These are phyloP conservation scores for Sutorius australiensis DNA, from an alignment of 768 basidiomycete species.

Conservation along the genomic window DNA sequence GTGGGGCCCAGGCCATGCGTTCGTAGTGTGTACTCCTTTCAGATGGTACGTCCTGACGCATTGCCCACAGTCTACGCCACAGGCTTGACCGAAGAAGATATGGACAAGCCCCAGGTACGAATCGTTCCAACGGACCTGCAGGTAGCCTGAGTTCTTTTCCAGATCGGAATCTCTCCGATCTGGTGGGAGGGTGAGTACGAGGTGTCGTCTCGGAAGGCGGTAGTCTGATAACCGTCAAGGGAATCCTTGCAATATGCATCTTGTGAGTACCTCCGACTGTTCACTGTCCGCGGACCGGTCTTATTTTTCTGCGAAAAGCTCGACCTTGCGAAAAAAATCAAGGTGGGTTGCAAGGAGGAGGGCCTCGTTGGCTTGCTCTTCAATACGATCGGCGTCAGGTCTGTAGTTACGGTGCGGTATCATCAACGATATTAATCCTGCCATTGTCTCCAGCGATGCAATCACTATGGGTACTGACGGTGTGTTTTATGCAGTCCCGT, in stretches of 20 bases:
- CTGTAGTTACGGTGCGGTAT: constrained; percentile 9
- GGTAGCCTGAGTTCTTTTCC: constrained; percentile 9
- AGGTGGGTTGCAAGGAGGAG: constrained; percentile 78
- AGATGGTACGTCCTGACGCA: not conserved
- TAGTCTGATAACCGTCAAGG: constrained; percentile 38
- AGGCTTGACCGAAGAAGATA: constrained; percentile 73
- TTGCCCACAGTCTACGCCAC: constrained; percentile 59
- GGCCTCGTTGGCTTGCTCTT: constrained; percentile 79
- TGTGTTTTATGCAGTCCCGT: constrained; percentile 30
- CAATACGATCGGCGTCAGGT: constrained; percentile 85
- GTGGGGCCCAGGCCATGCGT: constrained; percentile 87
- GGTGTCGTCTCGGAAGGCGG: not conserved
- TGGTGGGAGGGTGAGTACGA: constrained; percentile 80
- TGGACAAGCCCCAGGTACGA: constrained; percentile 77
- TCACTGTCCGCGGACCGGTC: not conserved
- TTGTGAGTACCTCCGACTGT: constrained; percentile 42
- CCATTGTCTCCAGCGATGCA: constrained; percentile 52
- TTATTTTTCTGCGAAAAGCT: constrained; percentile 44
- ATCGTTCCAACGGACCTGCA: not conserved
- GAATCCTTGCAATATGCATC: constrained; percentile 83
- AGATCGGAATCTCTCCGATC: constrained; percentile 85
- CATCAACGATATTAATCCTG: not conserved
- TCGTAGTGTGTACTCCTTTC: constrained; percentile 26
- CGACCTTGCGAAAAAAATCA: constrained; percentile 74
- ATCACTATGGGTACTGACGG: constrained; percentile 91